Conservation (phyloP, 352 stramenopile species). For the Phytophthora pseudosyringae region DNA sequence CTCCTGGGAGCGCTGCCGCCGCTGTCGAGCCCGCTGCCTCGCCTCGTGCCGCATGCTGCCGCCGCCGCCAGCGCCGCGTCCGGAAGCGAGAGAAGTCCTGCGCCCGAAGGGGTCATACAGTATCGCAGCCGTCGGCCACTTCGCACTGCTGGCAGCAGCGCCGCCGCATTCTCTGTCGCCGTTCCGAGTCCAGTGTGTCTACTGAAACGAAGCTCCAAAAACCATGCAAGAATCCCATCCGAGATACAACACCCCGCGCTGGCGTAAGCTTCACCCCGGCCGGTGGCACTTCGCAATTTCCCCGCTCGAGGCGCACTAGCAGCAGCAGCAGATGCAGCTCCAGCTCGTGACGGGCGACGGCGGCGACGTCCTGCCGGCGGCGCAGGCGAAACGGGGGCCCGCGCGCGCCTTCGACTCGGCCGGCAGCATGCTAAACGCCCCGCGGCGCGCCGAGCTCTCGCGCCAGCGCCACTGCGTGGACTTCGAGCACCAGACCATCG, state of each 20-base stretch:
- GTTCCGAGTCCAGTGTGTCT: constrained; percentile 30
- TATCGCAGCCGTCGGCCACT: not conserved
- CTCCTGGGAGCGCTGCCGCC: too few species aligned
- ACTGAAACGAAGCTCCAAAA: constrained; percentile 48
- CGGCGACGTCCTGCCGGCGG: constrained; percentile 11
- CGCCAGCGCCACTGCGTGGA: constrained; percentile 56
- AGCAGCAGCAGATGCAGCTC: constrained; percentile 28
- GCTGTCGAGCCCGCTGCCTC: not conserved
- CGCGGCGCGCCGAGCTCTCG: constrained; percentile 52
- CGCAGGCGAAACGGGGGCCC: constrained; percentile 22
- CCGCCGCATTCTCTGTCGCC: constrained; percentile 16
- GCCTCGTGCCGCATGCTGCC: not conserved
- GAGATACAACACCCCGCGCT: constrained; percentile 39
- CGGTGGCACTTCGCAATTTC: constrained; percentile 39
- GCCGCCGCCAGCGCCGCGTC: not conserved
- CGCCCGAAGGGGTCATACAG: constrained; percentile 17
- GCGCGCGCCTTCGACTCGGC: constrained; percentile 56
- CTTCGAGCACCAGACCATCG: constrained; percentile 58
- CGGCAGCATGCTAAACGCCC: constrained; percentile 46
- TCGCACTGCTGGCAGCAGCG: constrained; percentile 8
- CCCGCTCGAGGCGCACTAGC: not conserved
- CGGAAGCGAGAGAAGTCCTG: constrained; percentile 2
- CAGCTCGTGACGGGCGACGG: constrained; percentile 38
- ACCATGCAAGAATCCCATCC: constrained; percentile 42
- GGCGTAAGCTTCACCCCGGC: constrained; percentile 36